A percentile compares a stretch with the other conserved stretches of the same genome.
Conservation (phyloP, 2,329 filamentous ascomycete species). For the Aspergillus arachidicola region DNA sequence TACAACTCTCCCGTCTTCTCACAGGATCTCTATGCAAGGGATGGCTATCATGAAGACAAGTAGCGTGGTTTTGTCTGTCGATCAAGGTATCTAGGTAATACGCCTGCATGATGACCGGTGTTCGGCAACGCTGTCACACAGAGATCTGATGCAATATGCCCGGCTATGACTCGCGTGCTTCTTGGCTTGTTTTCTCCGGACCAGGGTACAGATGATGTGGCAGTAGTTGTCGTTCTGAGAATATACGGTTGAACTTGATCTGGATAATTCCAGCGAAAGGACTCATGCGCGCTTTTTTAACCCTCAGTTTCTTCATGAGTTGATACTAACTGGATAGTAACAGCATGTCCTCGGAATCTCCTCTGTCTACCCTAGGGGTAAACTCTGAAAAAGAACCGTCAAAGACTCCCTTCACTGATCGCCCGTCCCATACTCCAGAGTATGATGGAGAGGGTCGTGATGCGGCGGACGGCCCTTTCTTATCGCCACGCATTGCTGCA, state of each 20-base stretch:
- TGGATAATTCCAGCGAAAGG: constrained; percentile 50
- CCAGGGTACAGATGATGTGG: constrained; percentile 5
- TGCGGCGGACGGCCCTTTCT: constrained; percentile 14
- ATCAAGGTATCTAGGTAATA: constrained; percentile 47
- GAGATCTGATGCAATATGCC: not conserved
- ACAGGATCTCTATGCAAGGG: constrained; percentile 18
- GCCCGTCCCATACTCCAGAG: constrained; percentile 16
- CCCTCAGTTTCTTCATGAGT: constrained; percentile 8
- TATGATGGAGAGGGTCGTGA: constrained; percentile 19
- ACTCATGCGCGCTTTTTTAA: constrained; percentile 41
- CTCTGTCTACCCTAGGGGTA: constrained; percentile 32
- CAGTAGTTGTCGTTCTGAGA: constrained; percentile 42
- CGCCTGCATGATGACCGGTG: constrained; percentile 47
- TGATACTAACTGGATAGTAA: constrained; percentile 24
- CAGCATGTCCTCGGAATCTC: constrained; percentile 37
- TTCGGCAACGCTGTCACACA: constrained; percentile 30
- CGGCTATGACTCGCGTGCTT: not conserved
- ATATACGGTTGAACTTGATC: constrained; percentile 50
- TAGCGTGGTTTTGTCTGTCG: constrained; percentile 41
- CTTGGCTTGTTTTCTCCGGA: not conserved
- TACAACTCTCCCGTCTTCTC: constrained; percentile 30
- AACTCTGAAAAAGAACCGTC: constrained; percentile 26
- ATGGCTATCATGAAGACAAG: constrained; percentile 42
- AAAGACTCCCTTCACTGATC: constrained; percentile 14
- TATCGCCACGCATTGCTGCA: constrained; percentile 31